Evolutionary conservation across 2,329 filamentous ascomycete genomes (phyloP).

Genomic region (Emmonsia crescens): DNA sequence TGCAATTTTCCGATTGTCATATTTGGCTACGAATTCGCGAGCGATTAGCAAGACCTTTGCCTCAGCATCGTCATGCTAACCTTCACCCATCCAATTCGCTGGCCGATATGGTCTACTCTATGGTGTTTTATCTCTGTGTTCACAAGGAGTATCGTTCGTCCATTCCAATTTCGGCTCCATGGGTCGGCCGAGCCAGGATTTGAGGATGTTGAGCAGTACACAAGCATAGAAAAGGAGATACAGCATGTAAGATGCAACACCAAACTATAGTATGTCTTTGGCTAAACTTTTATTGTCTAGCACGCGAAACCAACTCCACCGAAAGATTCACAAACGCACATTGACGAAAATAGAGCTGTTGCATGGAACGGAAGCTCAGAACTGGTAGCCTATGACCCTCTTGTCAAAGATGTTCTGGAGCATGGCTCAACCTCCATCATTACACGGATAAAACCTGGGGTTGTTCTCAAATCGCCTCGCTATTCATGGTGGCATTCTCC

Average conservation of each 20-base stretch:
- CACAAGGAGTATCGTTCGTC: not conserved
- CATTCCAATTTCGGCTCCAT: not conserved
- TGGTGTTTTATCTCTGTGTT: constrained; percentile 1
- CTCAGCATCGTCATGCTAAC: constrained; percentile 1
- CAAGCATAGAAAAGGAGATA: constrained; percentile 1
- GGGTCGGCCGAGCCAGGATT: not conserved
- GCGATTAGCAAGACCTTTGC: not conserved
- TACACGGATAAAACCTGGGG: constrained; percentile 4
- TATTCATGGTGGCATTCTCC: constrained; percentile 10
- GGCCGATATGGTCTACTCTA: constrained; percentile 1
- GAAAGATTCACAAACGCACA: not conserved
- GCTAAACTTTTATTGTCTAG: constrained; percentile 2
- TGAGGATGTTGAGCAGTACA: constrained; percentile 2
- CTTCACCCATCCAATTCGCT: constrained; percentile 1
- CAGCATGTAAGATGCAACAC: constrained; percentile 1
- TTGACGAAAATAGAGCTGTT: constrained; percentile 1
- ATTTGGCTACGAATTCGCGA: not conserved
- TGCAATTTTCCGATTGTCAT: not conserved
- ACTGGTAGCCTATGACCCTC: constrained; percentile 7
- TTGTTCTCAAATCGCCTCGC: constrained; percentile 8
- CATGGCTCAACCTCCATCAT: constrained; percentile 8
- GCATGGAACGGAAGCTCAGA: constrained; percentile 3
- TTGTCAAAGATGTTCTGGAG: constrained; percentile 4
- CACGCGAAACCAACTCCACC: not conserved
- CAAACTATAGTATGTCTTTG: not conserved